A percentile compares a stretch with the other conserved stretches of the same genome.
phyloP scores from a whole-genome alignment of 2,329 filamentous ascomycete species.

The Zalaria obscura region DNA sequence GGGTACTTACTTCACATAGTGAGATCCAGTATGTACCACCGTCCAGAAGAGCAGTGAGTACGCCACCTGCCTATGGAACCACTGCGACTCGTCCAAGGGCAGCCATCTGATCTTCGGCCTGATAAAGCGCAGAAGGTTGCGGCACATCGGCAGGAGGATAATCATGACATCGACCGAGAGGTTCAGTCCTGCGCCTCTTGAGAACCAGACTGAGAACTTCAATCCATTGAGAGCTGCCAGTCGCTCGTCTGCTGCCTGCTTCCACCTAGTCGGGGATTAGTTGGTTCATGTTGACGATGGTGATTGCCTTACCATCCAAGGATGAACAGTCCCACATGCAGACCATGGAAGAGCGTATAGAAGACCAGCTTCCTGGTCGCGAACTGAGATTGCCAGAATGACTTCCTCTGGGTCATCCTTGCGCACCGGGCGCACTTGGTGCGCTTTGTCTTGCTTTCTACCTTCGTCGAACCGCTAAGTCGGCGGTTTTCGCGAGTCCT shows the following conservation, averaged over 20 bases:
- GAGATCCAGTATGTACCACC: conserved; percentile 58
- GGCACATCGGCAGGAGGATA: conserved; percentile 87
- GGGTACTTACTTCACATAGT: conserved; percentile 81
- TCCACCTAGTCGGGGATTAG: conserved; percentile 44
- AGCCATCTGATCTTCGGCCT: conserved; percentile 78
- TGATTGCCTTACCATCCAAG: conserved; percentile 17
- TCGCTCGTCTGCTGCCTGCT: conserved; percentile 54
- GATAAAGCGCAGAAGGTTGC: conserved; percentile 71
- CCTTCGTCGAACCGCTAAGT: too few relatives aligned
- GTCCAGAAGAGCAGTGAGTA: conserved; percentile 80
- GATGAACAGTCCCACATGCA: conserved; percentile 22
- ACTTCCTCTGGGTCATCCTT: conserved; percentile 10
- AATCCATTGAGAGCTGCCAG: conserved; percentile 70
- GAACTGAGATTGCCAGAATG: conserved; percentile 20
- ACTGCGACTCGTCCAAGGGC: conserved; percentile 90
- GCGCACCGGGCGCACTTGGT: too few relatives aligned
- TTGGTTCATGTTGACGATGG: not conserved
- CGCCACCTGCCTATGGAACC: conserved; percentile 91
- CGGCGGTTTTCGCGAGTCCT: too few relatives aligned
- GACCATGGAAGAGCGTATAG: conserved; percentile 21
- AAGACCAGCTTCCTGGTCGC: conserved; percentile 20
- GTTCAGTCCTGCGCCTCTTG: conserved; percentile 78
- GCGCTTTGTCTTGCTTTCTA: too few relatives aligned
- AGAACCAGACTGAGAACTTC: conserved; percentile 86
- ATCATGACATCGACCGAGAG: conserved; percentile 73